These are phyloP conservation scores for Aspergillus sp. DNA, from an alignment of 2,329 filamentous ascomycete genomes.

Conservation along the genomic window DNA sequence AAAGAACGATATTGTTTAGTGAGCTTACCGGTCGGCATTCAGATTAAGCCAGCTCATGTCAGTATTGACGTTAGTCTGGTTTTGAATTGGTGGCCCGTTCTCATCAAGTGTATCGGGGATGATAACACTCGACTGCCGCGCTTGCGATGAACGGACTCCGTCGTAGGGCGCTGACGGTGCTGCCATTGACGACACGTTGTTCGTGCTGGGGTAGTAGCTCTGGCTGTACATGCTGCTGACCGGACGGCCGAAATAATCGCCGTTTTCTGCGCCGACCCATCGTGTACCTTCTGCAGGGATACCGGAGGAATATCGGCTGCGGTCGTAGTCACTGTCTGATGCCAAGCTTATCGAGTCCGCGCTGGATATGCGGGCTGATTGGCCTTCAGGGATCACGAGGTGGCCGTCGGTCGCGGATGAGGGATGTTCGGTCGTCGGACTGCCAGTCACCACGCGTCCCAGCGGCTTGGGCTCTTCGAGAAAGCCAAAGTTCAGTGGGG, in stretches of 20 bases:
- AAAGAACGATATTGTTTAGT: neutral
- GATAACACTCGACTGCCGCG: conserved; percentile 25
- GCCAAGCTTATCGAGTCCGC: conserved; percentile 34
- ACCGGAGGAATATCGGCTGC: conserved; percentile 17
- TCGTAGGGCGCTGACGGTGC: conserved; percentile 9
- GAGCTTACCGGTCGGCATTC: conserved; percentile 19
- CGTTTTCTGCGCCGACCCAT: conserved; percentile 6
- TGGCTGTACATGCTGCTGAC: conserved; percentile 37
- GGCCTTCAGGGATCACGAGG: conserved; percentile 32
- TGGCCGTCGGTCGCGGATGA: conserved; percentile 20
- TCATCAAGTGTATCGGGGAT: conserved; percentile 24
- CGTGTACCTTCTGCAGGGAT: neutral
- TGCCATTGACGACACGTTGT: conserved; percentile 2
- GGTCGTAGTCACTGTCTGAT: conserved; percentile 30
- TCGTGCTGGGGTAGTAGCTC: conserved; percentile 27
- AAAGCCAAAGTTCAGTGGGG: conserved; percentile 30
- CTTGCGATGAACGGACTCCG: conserved; percentile 8
- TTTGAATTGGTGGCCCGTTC: conserved; percentile 4
- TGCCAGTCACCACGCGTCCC: conserved; percentile 35
- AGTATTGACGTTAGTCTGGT: conserved; percentile 23
- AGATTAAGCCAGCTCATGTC: conserved; percentile 42
- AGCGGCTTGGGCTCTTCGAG: conserved; percentile 34
- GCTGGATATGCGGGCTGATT: conserved; percentile 39
- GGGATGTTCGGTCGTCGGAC: conserved; percentile 36
- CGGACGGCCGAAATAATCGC: conserved; percentile 30